Percentiles rank a stretch among this genome's conserved stretches.
Evolutionary conservation across 2,329 filamentous ascomycete genomes (phyloP).

Genomic region (Sarocladium kiliense): DNA sequence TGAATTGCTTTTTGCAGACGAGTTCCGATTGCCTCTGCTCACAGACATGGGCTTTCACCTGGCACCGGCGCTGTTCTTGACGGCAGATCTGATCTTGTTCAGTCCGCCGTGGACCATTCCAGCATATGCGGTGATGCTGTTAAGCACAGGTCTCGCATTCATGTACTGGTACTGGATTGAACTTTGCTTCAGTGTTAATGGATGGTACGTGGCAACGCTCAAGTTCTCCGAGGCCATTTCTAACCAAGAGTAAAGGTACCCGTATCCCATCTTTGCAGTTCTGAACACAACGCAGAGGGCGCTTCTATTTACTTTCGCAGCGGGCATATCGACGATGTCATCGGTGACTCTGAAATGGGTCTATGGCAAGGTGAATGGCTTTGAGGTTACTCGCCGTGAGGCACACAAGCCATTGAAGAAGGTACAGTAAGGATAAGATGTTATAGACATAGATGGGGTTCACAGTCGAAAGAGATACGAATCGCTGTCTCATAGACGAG

Average conservation of each 20-base stretch:
- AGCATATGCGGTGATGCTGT: conserved; percentile 50
- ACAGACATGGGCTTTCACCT: conserved; percentile 63
- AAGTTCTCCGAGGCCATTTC: background rate
- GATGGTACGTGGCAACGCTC: conserved; percentile 41
- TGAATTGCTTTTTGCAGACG: conserved; percentile 46
- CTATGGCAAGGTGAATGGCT: conserved; percentile 63
- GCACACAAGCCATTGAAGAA: conserved; percentile 26
- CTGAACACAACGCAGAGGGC: conserved; percentile 61
- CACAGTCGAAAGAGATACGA: too few species aligned
- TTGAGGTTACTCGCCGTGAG: conserved; percentile 28
- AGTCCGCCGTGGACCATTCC: conserved; percentile 69
- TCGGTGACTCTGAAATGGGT: conserved; percentile 65
- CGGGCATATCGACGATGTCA: conserved; percentile 64
- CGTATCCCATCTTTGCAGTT: conserved; percentile 77
- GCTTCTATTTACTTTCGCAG: conserved; percentile 64
- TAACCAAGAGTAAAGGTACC: conserved; percentile 52
- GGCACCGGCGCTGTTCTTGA: conserved; percentile 59
- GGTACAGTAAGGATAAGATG: conserved; percentile 18
- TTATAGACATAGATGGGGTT: too few species aligned
- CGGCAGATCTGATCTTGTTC: conserved; percentile 60
- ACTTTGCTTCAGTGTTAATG: conserved; percentile 62
- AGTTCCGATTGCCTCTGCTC: conserved; percentile 47
- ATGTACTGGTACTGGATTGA: conserved; percentile 76
- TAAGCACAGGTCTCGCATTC: conserved; percentile 57
- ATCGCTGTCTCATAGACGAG: too few species aligned